These are phyloP conservation scores for Stenogyne calaminthoides DNA, from an alignment of 305 asterid genomes.

Conservation along the genomic window DNA sequence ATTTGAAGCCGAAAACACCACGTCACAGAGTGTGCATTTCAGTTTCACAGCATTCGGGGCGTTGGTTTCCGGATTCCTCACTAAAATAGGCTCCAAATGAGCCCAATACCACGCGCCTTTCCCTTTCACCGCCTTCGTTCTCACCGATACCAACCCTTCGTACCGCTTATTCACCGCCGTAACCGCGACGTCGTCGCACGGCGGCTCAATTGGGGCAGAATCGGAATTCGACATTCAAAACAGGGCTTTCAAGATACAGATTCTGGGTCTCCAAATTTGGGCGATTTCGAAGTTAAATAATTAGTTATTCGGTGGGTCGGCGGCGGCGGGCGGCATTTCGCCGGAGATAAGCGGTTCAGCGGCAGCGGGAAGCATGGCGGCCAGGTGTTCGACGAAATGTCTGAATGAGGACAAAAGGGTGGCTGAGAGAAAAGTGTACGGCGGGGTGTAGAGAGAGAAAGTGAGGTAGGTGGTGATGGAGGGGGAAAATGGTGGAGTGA, in stretches of 20 bases:
- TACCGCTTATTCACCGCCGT: conserved; percentile 66
- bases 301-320: conserved; percentile 25
- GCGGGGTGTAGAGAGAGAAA: conserved; percentile 27
- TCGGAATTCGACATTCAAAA: conserved; percentile 53
- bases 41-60: conserved; percentile 78
- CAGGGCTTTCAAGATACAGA: not conserved
- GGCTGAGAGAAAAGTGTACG: not conserved
- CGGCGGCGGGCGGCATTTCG: conserved; percentile 38
- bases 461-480: conserved; percentile 27
- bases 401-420: conserved; percentile 28
- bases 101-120: conserved; percentile 98
- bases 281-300: not conserved
- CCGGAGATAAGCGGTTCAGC: conserved; percentile 18
- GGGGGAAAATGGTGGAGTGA: conserved; percentile 28
- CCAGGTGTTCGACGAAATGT: conserved; percentile 36
- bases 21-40: conserved; percentile 69
- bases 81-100: conserved; percentile 77
- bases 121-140: conserved; percentile 81
- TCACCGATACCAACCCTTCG: conserved; percentile 66
- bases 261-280: not conserved
- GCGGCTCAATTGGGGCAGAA: conserved; percentile 42
- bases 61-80: conserved; percentile 58
- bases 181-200: conserved; percentile 56
- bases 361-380: conserved; percentile 13
- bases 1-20: conserved; percentile 80